A percentile compares a stretch with the other conserved stretches of the same genome.
phyloP scores from a whole-genome alignment of 1,284 basidiomycete genomes.

The Cryptococcus jaspeensis region DNA sequence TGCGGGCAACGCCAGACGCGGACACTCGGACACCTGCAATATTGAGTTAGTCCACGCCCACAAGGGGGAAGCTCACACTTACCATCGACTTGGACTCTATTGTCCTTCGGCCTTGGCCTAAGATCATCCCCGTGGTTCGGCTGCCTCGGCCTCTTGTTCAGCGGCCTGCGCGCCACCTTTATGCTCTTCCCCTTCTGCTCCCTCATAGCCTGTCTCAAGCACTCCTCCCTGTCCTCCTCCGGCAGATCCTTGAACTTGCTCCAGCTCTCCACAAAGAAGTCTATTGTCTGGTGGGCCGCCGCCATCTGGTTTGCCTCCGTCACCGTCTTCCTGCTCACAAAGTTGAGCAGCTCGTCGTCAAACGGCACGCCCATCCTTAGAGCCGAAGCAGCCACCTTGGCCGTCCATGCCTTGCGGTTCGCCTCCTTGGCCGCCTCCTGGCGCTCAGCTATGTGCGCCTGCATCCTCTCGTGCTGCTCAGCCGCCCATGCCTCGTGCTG shows the following conservation, averaged over 20 bases:
- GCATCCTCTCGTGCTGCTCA: constrained; percentile 12
- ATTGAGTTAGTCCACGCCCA: too few species aligned
- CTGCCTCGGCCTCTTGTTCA: too few species aligned
- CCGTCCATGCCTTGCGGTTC: constrained; percentile 27
- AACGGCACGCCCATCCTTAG: constrained; percentile 17
- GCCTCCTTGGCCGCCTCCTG: too few species aligned
- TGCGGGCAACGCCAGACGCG: neutral
- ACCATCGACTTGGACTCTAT: too few species aligned
- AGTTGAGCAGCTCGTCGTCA: constrained; percentile 26
- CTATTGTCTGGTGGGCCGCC: constrained; percentile 17
- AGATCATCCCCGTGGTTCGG: too few species aligned
- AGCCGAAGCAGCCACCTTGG: constrained; percentile 25
- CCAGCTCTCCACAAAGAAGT: constrained; percentile 21
- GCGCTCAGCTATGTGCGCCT: constrained; percentile 28
- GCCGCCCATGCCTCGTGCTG: neutral
- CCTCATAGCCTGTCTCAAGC: constrained; percentile 5
- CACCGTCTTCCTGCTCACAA: constrained; percentile 22
- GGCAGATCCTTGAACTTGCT: constrained; percentile 9
- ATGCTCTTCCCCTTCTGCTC: neutral
- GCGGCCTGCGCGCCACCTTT: neutral
- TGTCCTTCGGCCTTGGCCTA: too few species aligned
- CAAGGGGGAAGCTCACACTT: too few species aligned
- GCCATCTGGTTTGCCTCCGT: constrained; percentile 4
- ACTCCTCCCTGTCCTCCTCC: constrained; percentile 4
- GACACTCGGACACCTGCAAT: too few species aligned